phyloP scores from a whole-genome alignment of 78 protist species.

The Diacronema lutheri region DNA sequence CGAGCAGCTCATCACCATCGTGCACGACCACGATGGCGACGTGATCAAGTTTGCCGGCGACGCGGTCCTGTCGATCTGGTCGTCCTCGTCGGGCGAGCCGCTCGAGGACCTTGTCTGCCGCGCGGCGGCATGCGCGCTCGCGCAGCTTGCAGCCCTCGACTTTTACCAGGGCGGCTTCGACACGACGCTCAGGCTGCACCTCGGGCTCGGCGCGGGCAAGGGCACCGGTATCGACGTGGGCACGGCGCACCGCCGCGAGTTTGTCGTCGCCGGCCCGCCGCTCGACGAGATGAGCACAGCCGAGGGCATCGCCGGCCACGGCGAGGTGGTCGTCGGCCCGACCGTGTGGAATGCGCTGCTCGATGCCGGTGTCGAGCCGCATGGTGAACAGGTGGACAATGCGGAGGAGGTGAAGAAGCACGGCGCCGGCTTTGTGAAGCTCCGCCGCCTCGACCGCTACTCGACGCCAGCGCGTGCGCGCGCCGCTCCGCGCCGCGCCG shows the following conservation, averaged over 20 bases:
- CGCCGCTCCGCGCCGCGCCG: no score
- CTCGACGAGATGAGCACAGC: neutral
- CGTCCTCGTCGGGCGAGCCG: neutral
- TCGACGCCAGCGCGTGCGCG: no score
- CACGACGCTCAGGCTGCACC: neutral
- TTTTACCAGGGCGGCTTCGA: neutral
- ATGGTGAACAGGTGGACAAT: neutral
- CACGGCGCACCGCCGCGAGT: neutral
- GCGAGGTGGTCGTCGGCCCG: neutral
- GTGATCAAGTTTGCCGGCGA: conserved; percentile 8
- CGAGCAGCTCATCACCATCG: neutral
- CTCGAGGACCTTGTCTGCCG: neutral
- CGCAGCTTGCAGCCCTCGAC: neutral
- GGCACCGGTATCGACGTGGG: neutral
- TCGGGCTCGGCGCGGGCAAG: neutral
- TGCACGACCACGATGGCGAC: neutral
- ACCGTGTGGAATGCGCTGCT: neutral
- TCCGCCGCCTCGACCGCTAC: no score
- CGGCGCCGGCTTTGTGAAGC: neutral
- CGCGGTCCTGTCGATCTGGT: neutral
- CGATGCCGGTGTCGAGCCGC: neutral
- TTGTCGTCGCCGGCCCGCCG: neutral
- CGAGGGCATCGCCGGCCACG: neutral
- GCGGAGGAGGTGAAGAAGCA: neutral
- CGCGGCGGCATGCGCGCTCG: neutral